Conservation (phyloP, 257 asterid species). For the Linderniella brevidens region DNA sequence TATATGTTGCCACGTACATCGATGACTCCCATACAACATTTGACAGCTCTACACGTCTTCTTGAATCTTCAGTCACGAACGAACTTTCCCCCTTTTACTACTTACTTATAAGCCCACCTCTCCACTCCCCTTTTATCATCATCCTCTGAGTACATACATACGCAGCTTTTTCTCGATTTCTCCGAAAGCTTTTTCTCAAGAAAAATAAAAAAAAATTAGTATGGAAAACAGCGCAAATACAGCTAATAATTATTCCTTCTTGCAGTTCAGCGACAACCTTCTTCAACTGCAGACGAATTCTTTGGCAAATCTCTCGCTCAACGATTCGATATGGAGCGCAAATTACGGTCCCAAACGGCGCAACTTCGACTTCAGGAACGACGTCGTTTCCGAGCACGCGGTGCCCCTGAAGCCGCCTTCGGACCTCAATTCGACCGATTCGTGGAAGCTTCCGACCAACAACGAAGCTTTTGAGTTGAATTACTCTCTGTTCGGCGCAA, state of each 20-base stretch:
- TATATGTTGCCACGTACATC: no score
- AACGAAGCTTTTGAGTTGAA: constrained; percentile 9
- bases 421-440: constrained; percentile 11
- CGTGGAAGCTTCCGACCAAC: constrained; percentile 32
- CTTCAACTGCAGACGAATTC: constrained; percentile 44
- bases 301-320: constrained; percentile 49
- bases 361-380: constrained; percentile 67
- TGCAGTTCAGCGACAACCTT: constrained; percentile 93
- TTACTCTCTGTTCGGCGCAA: constrained; percentile 25
- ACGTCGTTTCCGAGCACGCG: neutral
- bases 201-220: no score
- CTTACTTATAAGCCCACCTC: no score
- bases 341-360: constrained; percentile 46
- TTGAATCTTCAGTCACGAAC: no score
- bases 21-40: no score
- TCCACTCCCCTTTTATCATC: no score
- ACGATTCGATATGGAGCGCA: constrained; percentile 86
- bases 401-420: no score
- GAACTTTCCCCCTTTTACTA: neutral
- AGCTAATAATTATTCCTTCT: constrained; percentile 48
- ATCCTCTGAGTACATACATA: no score
- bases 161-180: no score
- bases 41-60: no score
- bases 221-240: constrained; percentile 46
- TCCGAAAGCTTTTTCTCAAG: no score